Evolutionary conservation across 495 filamentous ascomycete genomes (phyloP), one percentile per base, ranked within the genome.

Genomic region (Echria macrotheca): DNA sequence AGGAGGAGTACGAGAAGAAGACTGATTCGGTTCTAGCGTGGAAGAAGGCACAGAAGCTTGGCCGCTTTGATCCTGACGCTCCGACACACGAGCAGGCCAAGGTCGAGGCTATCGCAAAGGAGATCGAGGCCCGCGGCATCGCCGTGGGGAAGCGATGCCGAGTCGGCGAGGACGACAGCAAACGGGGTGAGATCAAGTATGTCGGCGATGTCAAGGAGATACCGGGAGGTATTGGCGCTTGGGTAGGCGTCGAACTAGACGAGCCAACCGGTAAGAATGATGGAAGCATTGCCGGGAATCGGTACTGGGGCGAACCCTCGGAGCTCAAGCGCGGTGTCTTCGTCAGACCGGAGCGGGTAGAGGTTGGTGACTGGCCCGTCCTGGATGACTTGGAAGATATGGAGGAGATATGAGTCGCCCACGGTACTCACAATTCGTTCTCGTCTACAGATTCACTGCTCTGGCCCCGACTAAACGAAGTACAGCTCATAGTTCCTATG

Each of bases 241-340:
- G 93, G 91, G 75, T 93, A 31, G 91, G 91, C 33, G 73, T 96
- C 39, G 78, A 82, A 57, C 74, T 94, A 36, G 89, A 95, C 61
- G 89, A 95, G 66, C 89, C 89, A 4, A 81, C 81, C 26, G 90
- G 90, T 24, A 93, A 87, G 72, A 96, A 96, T 56, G 88, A 96
- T 63, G 90, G 90, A 14, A 87, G 83, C 56, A 76, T 94, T 33
- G 76, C 74, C n/a, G 86, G 84, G 22, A 81, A 78, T 49, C 72
- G 82, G 39, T 94, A 93, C 68, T 96, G 94, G 70, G 76, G 76
- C 14, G 67, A 71, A n/a, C 71, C 73, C 24, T 74, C 72, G n/a
- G 53, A 61, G 17, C 56, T 76, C 44, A 91, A 93, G 63, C 78
- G 75, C 44, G 91, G 91, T 11, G 83, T 87, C 21, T 95, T 96